Conservation (phyloP, 257 asterid genomes). For the Penstemon barbatus region DNA sequence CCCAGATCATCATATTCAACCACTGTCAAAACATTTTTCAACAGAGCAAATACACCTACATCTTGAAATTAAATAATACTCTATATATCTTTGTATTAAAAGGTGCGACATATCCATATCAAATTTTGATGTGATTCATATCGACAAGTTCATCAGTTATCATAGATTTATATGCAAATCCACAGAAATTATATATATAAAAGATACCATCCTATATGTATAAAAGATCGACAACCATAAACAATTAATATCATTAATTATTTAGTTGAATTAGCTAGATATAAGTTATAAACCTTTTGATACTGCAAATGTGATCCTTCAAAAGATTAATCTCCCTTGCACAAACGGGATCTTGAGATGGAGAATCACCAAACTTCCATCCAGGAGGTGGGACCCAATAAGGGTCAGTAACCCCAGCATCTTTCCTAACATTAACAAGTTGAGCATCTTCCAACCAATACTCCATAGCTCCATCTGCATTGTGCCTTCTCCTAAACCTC, state of each 20-base stretch:
- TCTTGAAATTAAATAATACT: too few relatives aligned
- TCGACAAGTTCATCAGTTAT: too few relatives aligned
- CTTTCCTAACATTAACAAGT: conserved; percentile 64
- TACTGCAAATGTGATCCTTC: conserved; percentile 51
- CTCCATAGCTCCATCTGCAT: conserved; percentile 97
- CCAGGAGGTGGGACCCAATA: conserved; percentile 98
- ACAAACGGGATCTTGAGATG: conserved; percentile 85
- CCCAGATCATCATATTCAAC: too few relatives aligned
- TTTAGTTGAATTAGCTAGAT: too few relatives aligned
- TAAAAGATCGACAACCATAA: neutral
- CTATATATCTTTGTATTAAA: too few relatives aligned
- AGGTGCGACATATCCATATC: too few relatives aligned
- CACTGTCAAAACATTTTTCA: too few relatives aligned
- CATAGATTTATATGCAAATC: too few relatives aligned
- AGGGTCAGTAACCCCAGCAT: conserved; percentile 87
- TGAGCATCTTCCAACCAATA: conserved; percentile 95
- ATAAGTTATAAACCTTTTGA: conserved; percentile 52
- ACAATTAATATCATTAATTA: too few relatives aligned
- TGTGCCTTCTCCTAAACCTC: conserved; percentile 82
- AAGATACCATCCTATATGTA: neutral
- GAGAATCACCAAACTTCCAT: conserved; percentile 89
- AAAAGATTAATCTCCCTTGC: conserved; percentile 65
- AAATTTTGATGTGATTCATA: too few relatives aligned
- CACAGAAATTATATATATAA: too few relatives aligned
- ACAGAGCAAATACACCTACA: too few relatives aligned